Base-by-base conservation (phyloP, 2,329 filamentous ascomycete genomes). In the Pyrenophora tritici-repentis region DNA sequence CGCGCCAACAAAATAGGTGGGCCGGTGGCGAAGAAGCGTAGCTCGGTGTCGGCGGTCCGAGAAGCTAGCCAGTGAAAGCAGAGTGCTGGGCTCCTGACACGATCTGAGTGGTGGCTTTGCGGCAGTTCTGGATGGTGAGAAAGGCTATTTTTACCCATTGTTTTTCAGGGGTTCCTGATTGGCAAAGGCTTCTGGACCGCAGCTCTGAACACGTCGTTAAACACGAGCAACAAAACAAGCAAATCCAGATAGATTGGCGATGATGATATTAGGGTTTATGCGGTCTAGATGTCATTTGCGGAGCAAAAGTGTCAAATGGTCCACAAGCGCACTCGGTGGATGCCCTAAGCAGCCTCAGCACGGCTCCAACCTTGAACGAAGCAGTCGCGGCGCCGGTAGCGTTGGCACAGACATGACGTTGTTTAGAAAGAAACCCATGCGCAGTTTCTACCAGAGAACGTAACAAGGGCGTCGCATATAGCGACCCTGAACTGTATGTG, bases 391-490 rank as follows among this genome's bases (percentile, higher is more conserved):
- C 22, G 22, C 22, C 22, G 22, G 22, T 24, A 24, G 22, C 22
- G 22, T 24, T 24, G 8, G 6, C 22, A 24, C 18, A 20, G 18
- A 24, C 22, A 24, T 33, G 59, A 43, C 53, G 42, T 49, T 38
- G 26, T 24, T 18, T 43, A 9, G 22, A 24, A 7, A 24, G n/a
- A n/a, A n/a, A n/a, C n/a, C 22, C 22, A 24, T 7, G 22, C 22
- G 22, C 22, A 24, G 22, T 3, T 14, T 5, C 20, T 6, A 14
- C 22, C 29, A 37, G 39, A 39, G 35, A 38, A 13, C n/a, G 42
- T n/a, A 12, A 13, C 12, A 32, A 40, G 20, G n/a, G 41, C 36
- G 40, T 46, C 29, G 49, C 45, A 51, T 51, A 49, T 58, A 52
- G 34, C 42, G 31, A 39, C 14, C 32, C 44, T 34, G 34, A 48